These are phyloP conservation scores for Eragrostis curvula DNA, from an alignment of 176 grass and related monocot genomes.

Conservation along the genomic window DNA sequence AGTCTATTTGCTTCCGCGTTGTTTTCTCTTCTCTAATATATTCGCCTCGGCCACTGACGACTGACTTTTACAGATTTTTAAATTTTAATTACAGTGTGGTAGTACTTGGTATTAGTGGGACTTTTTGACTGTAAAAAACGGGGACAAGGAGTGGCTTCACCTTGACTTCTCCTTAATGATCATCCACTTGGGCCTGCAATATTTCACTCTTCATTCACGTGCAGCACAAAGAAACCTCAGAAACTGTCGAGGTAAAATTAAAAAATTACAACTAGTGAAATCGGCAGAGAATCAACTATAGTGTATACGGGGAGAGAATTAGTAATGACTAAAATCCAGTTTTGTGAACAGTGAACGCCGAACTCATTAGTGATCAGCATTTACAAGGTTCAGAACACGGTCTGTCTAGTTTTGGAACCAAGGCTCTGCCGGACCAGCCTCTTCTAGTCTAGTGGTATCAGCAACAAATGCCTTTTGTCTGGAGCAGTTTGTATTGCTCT, in stretches of 20 bases:
- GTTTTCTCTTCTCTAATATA: slow-evolving; percentile 18
- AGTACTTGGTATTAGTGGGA: slow-evolving; percentile 9
- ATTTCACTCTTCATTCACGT: not conserved
- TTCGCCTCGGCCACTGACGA: slow-evolving; percentile 9
- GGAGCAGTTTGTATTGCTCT: too few relatives aligned
- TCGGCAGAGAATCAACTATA: too few relatives aligned
- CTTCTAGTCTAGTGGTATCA: too few relatives aligned
- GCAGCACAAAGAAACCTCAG: not conserved
- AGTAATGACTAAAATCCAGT: too few relatives aligned
- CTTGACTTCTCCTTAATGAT: slow-evolving; percentile 45
- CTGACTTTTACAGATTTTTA: slow-evolving; percentile 23
- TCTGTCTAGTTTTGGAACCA: too few relatives aligned
- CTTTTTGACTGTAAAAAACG: slow-evolving; percentile 27
- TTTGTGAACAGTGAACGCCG: too few relatives aligned
- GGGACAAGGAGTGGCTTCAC: slow-evolving; percentile 38
- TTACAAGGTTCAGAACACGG: too few relatives aligned
- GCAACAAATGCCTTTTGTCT: too few relatives aligned
- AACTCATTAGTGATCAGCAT: too few relatives aligned
- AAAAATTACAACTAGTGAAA: not conserved
- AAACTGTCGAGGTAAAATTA: not conserved
- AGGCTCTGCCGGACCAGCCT: too few relatives aligned
- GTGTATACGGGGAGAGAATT: too few relatives aligned
- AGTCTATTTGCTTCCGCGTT: slow-evolving; percentile 37
- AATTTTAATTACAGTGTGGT: not conserved
- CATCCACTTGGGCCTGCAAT: not conserved